Evolutionary conservation across 139 green algal genomes (phyloP).

Genomic region (Chlorella sp.): DNA sequence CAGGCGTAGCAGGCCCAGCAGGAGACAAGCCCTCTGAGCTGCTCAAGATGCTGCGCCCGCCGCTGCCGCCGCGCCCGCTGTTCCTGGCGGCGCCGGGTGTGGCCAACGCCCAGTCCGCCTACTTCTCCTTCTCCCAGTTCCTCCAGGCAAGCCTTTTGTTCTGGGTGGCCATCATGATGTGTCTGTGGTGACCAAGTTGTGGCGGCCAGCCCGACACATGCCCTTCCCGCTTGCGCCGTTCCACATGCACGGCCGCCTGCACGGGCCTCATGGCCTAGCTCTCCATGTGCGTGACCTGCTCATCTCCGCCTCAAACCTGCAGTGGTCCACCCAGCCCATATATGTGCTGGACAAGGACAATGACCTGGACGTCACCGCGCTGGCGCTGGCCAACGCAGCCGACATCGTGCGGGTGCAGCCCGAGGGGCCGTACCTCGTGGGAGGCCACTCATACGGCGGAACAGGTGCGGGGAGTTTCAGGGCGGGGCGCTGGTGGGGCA

Average conservation of each 20-base stretch:
- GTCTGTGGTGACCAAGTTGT: not conserved
- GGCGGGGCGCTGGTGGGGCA: too few species aligned
- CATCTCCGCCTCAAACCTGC: not conserved
- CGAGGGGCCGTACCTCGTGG: conserved; percentile 84
- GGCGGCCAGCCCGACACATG: too few species aligned
- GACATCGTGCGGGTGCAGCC: conserved; percentile 84
- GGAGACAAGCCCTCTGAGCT: conserved; percentile 63
- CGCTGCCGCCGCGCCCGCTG: conserved; percentile 61
- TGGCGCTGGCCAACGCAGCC: conserved; percentile 72
- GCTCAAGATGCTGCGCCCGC: conserved; percentile 76
- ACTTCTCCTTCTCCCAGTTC: conserved; percentile 75
- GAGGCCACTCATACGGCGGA: conserved; percentile 89
- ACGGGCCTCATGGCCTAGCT: not conserved
- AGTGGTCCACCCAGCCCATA: conserved; percentile 84
- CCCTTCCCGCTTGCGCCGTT: not conserved
- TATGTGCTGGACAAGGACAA: conserved; percentile 95
- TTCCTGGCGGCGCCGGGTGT: conserved; percentile 91
- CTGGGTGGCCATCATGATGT: not conserved
- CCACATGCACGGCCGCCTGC: not conserved
- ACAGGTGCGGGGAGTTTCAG: too few species aligned
- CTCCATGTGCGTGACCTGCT: not conserved
- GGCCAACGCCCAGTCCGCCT: conserved; percentile 86
- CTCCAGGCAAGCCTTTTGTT: conserved; percentile 9
- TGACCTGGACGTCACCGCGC: conserved; percentile 74
- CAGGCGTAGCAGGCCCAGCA: not conserved